These are phyloP conservation scores for Globisporangium takayamanum DNA, from an alignment of 352 stramenopile species.

Conservation along the genomic window DNA sequence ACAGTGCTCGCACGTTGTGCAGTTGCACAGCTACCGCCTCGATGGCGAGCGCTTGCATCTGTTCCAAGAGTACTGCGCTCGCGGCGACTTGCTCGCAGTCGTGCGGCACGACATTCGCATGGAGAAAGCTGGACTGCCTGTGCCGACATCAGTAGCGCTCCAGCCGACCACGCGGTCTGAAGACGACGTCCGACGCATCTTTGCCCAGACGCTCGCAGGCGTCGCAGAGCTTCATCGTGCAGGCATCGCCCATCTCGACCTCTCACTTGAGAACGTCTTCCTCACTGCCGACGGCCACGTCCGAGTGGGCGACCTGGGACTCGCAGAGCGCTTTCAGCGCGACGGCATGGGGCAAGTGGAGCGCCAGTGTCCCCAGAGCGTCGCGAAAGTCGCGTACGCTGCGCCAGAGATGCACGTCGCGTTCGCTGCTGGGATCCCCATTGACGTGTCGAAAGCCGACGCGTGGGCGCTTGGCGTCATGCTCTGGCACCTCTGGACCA, in stretches of 20 bases:
- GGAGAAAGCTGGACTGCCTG: conserved; percentile 27
- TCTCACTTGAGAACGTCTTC: conserved; percentile 94
- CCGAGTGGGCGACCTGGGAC: conserved; percentile 89
- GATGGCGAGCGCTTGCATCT: conserved; percentile 52
- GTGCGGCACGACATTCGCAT: conserved; percentile 42
- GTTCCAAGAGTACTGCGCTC: conserved; percentile 56
- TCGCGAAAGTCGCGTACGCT: conserved; percentile 64
- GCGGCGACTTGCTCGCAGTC: conserved; percentile 53
- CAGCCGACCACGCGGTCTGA: conserved; percentile 34
- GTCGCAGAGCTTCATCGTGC: conserved; percentile 80
- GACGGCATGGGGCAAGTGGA: conserved; percentile 22
- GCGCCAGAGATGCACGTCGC: conserved; percentile 48
- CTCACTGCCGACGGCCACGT: conserved; percentile 75
- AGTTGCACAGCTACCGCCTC: conserved; percentile 37
- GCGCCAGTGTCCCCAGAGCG: conserved; percentile 8
- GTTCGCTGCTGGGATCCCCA: conserved; percentile 8
- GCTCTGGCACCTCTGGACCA: conserved; percentile 60
- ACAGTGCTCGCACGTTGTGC: conserved; percentile 35
- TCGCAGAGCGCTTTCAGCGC: conserved; percentile 44
- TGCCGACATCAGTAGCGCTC: conserved; percentile 6
- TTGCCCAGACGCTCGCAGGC: conserved; percentile 75
- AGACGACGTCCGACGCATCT: conserved; percentile 29
- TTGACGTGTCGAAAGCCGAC: conserved; percentile 55
- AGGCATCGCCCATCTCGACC: conserved; percentile 89
- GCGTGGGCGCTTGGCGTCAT: conserved; percentile 70